Percentiles rank a stretch among this genome's conserved stretches.
Conservation (phyloP, 306 rosid genomes). For the Hippophae rhamnoides region DNA sequence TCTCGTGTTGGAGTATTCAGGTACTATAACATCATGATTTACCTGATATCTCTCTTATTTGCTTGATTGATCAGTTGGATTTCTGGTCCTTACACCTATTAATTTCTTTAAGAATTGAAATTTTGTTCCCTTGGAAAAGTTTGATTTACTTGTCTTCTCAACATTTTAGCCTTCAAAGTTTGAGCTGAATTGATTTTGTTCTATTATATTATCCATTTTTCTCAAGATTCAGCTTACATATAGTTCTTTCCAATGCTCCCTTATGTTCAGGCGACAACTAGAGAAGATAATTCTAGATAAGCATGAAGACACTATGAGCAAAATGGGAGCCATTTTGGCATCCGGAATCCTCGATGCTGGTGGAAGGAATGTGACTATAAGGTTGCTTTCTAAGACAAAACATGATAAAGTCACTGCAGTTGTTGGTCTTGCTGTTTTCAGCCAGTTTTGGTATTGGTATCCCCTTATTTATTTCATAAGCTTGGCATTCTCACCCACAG, state of each 20-base stretch:
- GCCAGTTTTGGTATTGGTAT: conserved; percentile 99
- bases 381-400: conserved; percentile 83
- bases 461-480: conserved; percentile 93
- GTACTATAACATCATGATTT: conserved; percentile 26
- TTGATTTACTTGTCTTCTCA: no score
- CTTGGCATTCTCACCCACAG: conserved; percentile 86
- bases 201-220: not conserved
- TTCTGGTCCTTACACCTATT: not conserved
- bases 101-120: no score
- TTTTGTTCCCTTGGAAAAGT: no score
- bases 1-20: conserved; percentile 93
- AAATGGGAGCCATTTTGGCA: conserved; percentile 99
- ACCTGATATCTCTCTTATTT: not conserved
- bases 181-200: not conserved
- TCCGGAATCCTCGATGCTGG: conserved; percentile 99
- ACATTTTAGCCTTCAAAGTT: not conserved
- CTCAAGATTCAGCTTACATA: not conserved
- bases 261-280: conserved; percentile 63
- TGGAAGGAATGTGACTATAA: conserved; percentile 93
- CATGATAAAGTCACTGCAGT: conserved; percentile 95
- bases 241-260: conserved; percentile 7
- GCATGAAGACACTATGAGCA: conserved; percentile 99
- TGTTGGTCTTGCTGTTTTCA: conserved; percentile 98
- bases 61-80: not conserved
- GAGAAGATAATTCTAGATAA: conserved; percentile 94